Conservation (phyloP, 1,139 yeast species). For the Hanseniaspora sp. region DNA sequence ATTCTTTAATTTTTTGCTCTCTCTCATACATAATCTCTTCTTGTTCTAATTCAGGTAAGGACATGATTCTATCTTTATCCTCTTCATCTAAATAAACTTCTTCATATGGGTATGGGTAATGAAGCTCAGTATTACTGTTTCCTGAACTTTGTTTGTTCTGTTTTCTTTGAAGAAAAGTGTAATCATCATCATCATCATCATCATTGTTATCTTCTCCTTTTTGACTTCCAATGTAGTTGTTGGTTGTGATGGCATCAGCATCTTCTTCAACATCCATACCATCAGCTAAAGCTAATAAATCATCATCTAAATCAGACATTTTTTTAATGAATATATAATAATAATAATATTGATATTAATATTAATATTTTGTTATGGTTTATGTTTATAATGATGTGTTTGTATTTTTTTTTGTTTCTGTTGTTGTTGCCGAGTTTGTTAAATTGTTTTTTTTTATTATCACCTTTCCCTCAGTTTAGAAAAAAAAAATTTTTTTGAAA, state of each 20-base stretch:
- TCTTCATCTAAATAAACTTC: conserved; percentile 78
- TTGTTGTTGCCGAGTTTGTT: background rate
- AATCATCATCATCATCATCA: conserved; percentile 31
- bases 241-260: conserved; percentile 23
- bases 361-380: too few species aligned
- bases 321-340: background rate
- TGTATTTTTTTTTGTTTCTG: background rate
- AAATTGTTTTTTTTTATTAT: too few species aligned
- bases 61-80: conserved; percentile 57
- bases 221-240: conserved; percentile 28
- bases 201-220: conserved; percentile 31
- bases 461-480: too few species aligned
- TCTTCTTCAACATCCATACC: conserved; percentile 33
- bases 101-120: conserved; percentile 78
- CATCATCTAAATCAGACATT: conserved; percentile 68
- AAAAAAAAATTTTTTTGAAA: too few species aligned
- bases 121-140: conserved; percentile 20
- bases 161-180: conserved; percentile 22
- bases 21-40: conserved; percentile 87
- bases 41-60: conserved; percentile 81
- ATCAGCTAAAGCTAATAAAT: conserved; percentile 83
- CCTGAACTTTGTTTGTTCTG: conserved; percentile 12
- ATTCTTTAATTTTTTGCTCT: conserved; percentile 79
- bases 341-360: too few species aligned
- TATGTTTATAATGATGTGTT: background rate